A percentile compares a stretch with the other conserved stretches of the same genome.
phyloP scores from a whole-genome alignment of 192 early-diverging fungal genomes.

The Backusella liffmaniae region DNA sequence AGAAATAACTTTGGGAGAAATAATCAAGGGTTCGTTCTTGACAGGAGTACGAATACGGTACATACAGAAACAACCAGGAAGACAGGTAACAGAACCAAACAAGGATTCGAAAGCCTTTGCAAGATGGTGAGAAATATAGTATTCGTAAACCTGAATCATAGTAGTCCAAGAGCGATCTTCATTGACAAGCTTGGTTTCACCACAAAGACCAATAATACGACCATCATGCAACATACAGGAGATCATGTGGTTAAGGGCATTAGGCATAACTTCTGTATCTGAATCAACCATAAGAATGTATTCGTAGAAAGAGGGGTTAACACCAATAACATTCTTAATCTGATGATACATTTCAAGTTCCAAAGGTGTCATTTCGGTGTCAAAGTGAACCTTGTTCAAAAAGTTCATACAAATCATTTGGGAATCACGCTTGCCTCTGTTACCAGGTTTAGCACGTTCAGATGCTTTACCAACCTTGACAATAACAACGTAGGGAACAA shows the following conservation, averaged over 20 bases:
- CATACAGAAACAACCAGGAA: conserved; percentile 99
- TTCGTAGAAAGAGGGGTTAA: conserved; percentile 95
- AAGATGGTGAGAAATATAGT: conserved; percentile 96
- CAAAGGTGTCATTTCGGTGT: conserved; percentile 89
- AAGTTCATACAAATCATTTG: conserved; percentile 98
- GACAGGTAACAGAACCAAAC: conserved; percentile 95
- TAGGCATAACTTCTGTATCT: conserved; percentile 88
- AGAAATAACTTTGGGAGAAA: conserved; percentile 83
- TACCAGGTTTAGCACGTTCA: conserved; percentile 85
- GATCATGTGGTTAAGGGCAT: conserved; percentile 91
- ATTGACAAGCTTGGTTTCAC: conserved; percentile 93
- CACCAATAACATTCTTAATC: conserved; percentile 99
- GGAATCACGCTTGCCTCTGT: conserved; percentile 98
- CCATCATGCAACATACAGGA: conserved; percentile 88
- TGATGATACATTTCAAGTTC: conserved; percentile 98
- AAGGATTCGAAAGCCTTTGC: conserved; percentile 97
- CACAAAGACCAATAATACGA: conserved; percentile 92
- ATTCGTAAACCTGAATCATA: conserved; percentile 99
- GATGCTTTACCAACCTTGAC: conserved; percentile 90
- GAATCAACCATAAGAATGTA: conserved; percentile 98
- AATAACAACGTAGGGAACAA: conserved; percentile 94
- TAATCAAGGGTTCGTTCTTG: conserved; percentile 88
- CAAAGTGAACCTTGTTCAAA: conserved; percentile 95
- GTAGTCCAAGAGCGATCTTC: conserved; percentile 93
- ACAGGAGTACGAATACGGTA: conserved; percentile 91